Evolutionary conservation across 805 yeast genomes (phyloP).

Genomic region (Ogataea methanolica): DNA sequence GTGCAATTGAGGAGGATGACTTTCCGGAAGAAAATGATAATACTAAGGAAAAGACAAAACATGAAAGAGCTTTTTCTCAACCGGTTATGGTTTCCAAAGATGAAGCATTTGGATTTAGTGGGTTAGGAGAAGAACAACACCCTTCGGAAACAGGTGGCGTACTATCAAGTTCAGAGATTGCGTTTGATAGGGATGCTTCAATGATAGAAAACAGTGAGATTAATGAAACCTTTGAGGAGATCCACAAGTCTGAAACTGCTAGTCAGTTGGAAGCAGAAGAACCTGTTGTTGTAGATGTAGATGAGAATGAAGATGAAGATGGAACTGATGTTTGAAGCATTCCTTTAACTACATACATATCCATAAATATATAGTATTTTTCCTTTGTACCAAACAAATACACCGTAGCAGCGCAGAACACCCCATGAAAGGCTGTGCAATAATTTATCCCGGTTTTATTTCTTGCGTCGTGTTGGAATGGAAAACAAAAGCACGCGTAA

Average conservation of each 20-base stretch:
- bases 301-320: neutral
- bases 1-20: constrained; percentile 25
- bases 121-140: constrained; percentile 2
- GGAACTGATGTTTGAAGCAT: too few relatives aligned
- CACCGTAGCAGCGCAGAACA: too few relatives aligned
- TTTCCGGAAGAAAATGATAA: constrained; percentile 12
- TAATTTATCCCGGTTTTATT: too few relatives aligned
- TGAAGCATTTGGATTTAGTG: constrained; percentile 2
- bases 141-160: constrained; percentile 4
- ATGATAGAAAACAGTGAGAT: constrained; percentile 14
- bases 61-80: constrained; percentile 21
- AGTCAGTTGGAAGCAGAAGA: constrained; percentile 14
- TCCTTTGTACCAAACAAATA: too few relatives aligned
- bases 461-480: too few relatives aligned
- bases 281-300: constrained; percentile 15
- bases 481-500: too few relatives aligned
- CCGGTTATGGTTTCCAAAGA: constrained; percentile 22
- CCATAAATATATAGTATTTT: too few relatives aligned
- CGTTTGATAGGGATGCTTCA: constrained; percentile 19
- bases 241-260: constrained; percentile 11
- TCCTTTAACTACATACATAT: too few relatives aligned
- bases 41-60: constrained; percentile 14
- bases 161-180: constrained; percentile 6
- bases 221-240: constrained; percentile 26
- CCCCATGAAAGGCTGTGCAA: too few relatives aligned